Conservation (phyloP, 169 alveolate genomes). For the Eimeria praecox region DNA sequence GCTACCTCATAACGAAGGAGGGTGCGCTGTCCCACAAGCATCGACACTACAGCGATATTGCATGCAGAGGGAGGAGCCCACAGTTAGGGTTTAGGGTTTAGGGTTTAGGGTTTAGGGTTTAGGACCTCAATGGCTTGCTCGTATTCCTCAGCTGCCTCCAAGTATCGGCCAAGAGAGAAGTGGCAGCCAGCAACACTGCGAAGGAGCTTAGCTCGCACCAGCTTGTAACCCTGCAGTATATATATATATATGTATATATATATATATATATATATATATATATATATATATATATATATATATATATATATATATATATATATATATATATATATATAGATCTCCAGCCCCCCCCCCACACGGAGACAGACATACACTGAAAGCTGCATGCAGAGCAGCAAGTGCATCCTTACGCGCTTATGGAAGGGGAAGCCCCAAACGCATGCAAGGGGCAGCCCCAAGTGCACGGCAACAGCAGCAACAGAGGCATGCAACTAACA, state of each 20-base stretch:
- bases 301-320: too few relatives aligned
- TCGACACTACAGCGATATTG: background rate
- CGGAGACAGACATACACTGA: too few relatives aligned
- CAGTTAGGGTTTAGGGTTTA: background rate
- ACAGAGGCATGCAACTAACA: background rate
- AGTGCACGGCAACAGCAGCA: background rate
- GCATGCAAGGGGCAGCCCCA: background rate
- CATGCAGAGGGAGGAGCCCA: background rate
- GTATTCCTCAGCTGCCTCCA: slow-evolving; percentile 71
- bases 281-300: too few relatives aligned
- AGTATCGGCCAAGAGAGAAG: slow-evolving; percentile 38
- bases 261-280: too few relatives aligned
- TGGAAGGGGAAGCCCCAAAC: too few relatives aligned
- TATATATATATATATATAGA: too few relatives aligned
- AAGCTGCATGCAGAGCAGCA: too few relatives aligned
- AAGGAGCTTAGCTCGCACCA: slow-evolving; percentile 59
- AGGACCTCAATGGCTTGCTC: slow-evolving; percentile 71
- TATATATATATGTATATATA: too few relatives aligned
- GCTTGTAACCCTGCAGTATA: slow-evolving; percentile 60
- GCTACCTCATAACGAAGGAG: too few relatives aligned
- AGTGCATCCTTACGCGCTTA: too few relatives aligned
- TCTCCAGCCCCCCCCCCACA: too few relatives aligned
- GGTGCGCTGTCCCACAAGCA: too few relatives aligned
- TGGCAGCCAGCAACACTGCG: slow-evolving; percentile 38
- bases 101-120: background rate